Evolutionary conservation across 2,329 filamentous ascomycete species (phyloP).

Genomic region (Beauveria australis): DNA sequence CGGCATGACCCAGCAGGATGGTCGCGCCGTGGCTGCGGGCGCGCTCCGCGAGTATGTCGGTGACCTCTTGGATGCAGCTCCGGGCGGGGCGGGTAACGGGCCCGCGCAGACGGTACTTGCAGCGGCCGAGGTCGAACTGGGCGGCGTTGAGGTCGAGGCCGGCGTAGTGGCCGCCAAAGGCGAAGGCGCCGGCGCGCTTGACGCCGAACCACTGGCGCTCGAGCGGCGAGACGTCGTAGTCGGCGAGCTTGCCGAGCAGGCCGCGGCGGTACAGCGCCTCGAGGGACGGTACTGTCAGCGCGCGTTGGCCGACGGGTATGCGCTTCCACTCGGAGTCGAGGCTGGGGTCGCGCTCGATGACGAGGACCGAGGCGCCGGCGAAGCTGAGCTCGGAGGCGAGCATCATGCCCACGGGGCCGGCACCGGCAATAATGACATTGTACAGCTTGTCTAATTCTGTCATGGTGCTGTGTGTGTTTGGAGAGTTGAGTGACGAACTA

Average conservation of each 20-base stretch:
- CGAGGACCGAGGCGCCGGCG: conserved; percentile 24
- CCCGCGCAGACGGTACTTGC: conserved; percentile 24
- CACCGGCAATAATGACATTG: conserved; percentile 29
- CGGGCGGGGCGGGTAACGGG: conserved; percentile 17
- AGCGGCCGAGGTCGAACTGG: conserved; percentile 21
- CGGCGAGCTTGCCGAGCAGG: conserved; percentile 23
- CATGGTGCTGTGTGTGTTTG: not conserved
- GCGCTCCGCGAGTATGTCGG: conserved; percentile 15
- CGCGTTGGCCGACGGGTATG: conserved; percentile 21
- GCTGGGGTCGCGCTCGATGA: conserved; percentile 23
- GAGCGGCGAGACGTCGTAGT: conserved; percentile 11
- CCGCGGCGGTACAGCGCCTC: conserved; percentile 31
- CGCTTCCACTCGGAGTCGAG: conserved; percentile 20
- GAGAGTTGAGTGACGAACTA: not conserved
- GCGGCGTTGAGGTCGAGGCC: conserved; percentile 21
- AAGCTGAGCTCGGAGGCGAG: conserved; percentile 28
- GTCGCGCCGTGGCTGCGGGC: conserved; percentile 20
- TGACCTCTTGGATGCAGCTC: conserved; percentile 18
- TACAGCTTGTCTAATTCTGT: conserved; percentile 14
- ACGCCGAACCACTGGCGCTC: conserved; percentile 13
- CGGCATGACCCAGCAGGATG: conserved; percentile 20
- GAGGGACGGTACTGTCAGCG: conserved; percentile 25
- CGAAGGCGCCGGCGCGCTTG: not conserved
- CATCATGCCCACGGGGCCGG: conserved; percentile 27
- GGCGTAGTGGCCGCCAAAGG: conserved; percentile 26